A percentile compares a stretch with the other conserved stretches of the same genome.
These are phyloP conservation scores for Hortiboletus campestris DNA, from an alignment of 768 basidiomycete species.

Conservation along the genomic window DNA sequence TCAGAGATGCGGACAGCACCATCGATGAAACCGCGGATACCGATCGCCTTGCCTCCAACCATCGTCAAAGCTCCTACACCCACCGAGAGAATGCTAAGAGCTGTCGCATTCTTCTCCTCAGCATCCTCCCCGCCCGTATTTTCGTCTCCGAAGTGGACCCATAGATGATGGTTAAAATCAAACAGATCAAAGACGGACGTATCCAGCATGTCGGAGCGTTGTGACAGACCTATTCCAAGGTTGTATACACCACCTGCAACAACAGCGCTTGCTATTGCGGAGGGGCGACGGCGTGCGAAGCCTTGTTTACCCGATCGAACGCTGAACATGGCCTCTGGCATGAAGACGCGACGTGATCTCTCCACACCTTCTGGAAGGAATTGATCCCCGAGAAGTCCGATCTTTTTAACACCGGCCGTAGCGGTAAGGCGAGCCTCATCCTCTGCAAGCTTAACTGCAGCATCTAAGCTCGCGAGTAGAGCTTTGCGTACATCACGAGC, in stretches of 20 bases:
- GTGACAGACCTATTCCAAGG: slow-evolving; percentile 78
- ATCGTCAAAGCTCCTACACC: slow-evolving; percentile 87
- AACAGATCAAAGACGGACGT: slow-evolving; percentile 82
- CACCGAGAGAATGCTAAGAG: slow-evolving; percentile 70
- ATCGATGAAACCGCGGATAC: slow-evolving; percentile 74
- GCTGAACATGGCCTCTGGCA: slow-evolving; percentile 98
- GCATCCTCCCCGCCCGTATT: slow-evolving; percentile 27
- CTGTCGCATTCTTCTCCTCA: slow-evolving; percentile 49
- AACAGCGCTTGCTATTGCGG: slow-evolving; percentile 45
- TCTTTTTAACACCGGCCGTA: slow-evolving; percentile 58
- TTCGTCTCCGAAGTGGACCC: slow-evolving; percentile 62
- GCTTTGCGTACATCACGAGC: slow-evolving; percentile 73
- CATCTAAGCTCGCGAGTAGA: slow-evolving; percentile 79
- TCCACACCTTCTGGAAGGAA: slow-evolving; percentile 83
- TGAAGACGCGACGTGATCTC: slow-evolving; percentile 79
- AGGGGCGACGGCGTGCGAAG: slow-evolving; percentile 35
- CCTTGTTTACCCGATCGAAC: slow-evolving; percentile 43
- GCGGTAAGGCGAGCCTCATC: slow-evolving; percentile 77
- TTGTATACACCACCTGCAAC: slow-evolving; percentile 78
- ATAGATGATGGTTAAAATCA: slow-evolving; percentile 80
- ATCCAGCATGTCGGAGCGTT: slow-evolving; percentile 74
- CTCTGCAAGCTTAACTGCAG: slow-evolving; percentile 76
- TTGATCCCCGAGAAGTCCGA: slow-evolving; percentile 67
- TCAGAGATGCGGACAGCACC: slow-evolving; percentile 73
- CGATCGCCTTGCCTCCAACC: slow-evolving; percentile 81